Evolutionary conservation across 2,329 filamentous ascomycete species (phyloP).

Genomic region (Coleophoma eucalyptorum): DNA sequence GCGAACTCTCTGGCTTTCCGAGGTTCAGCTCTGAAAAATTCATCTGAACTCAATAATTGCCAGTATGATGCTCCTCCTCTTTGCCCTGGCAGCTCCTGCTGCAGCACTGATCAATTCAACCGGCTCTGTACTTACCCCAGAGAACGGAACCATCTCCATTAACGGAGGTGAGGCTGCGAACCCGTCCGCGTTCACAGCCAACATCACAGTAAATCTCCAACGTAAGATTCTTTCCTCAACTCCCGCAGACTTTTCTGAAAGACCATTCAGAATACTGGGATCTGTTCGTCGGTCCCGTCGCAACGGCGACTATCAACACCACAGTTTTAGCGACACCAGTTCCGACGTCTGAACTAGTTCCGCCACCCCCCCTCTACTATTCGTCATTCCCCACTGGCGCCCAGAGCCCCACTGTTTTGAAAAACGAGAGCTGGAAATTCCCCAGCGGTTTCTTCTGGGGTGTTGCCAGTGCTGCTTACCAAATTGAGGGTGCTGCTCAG

Average conservation of each 20-base stretch:
- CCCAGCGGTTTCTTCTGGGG: slow-evolving; percentile 42
- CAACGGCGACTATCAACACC: slow-evolving; percentile 16
- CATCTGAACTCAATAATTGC: background rate
- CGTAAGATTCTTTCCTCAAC: slow-evolving; percentile 4
- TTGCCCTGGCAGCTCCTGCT: background rate
- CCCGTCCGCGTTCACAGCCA: slow-evolving; percentile 12
- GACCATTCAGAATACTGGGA: slow-evolving; percentile 11
- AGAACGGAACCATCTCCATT: background rate
- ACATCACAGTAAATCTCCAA: slow-evolving; percentile 10
- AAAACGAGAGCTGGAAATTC: slow-evolving; percentile 22
- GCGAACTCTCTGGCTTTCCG: background rate
- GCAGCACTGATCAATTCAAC: slow-evolving; percentile 1
- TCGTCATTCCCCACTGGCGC: slow-evolving; percentile 12
- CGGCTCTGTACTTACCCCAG: background rate
- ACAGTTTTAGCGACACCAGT: slow-evolving; percentile 19
- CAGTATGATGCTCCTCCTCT: background rate
- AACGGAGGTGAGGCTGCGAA: slow-evolving; percentile 7
- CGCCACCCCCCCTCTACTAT: slow-evolving; percentile 18
- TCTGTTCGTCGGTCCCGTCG: slow-evolving; percentile 18
- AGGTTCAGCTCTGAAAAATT: background rate
- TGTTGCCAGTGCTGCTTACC: slow-evolving; percentile 42
- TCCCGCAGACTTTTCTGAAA: background rate
- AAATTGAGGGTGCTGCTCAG: slow-evolving; percentile 42
- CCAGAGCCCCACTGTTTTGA: slow-evolving; percentile 9
- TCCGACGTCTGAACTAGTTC: slow-evolving; percentile 17